Evolutionary conservation across 345 rosid species (phyloP).

Genomic region (Boechera divaricarpa): DNA sequence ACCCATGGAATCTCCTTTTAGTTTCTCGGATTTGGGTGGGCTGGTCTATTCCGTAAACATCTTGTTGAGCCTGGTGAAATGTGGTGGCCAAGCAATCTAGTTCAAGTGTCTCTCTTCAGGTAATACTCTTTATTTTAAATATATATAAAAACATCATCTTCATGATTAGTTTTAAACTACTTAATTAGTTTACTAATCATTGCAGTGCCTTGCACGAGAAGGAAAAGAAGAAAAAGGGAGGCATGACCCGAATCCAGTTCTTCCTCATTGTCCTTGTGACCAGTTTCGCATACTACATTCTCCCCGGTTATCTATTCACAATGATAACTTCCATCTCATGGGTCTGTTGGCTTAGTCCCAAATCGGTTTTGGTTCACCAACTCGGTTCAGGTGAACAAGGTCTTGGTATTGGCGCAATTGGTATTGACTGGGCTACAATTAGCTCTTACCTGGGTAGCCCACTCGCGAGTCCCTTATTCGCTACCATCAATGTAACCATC

Average conservation of each 20-base stretch:
- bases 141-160: not conserved
- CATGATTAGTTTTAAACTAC: slow-evolving; percentile 9
- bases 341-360: slow-evolving; percentile 80
- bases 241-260: slow-evolving; percentile 60
- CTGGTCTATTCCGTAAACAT: slow-evolving; percentile 71
- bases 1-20: slow-evolving; percentile 25
- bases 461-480: slow-evolving; percentile 82
- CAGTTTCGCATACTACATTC: slow-evolving; percentile 71
- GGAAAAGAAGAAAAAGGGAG: slow-evolving; percentile 57
- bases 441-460: slow-evolving; percentile 80
- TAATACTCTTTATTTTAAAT: slow-evolving; percentile 30
- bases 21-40: slow-evolving; percentile 91
- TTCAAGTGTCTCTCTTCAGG: slow-evolving; percentile 85
- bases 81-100: slow-evolving; percentile 90
- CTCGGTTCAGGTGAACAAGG: slow-evolving; percentile 77
- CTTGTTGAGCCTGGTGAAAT: slow-evolving; percentile 86
- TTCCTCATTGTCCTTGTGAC: slow-evolving; percentile 59
- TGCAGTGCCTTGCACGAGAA: slow-evolving; percentile 77
- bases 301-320: slow-evolving; percentile 68
- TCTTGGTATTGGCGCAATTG: slow-evolving; percentile 76
- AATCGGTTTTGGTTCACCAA: slow-evolving; percentile 67
- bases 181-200: not conserved
- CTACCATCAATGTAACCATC: slow-evolving; percentile 65
- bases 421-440: slow-evolving; percentile 80
- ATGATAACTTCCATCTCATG: slow-evolving; percentile 68